These are phyloP conservation scores for Ilyonectria sp. DNA, from an alignment of 2,329 filamentous ascomycete genomes.

Conservation along the genomic window DNA sequence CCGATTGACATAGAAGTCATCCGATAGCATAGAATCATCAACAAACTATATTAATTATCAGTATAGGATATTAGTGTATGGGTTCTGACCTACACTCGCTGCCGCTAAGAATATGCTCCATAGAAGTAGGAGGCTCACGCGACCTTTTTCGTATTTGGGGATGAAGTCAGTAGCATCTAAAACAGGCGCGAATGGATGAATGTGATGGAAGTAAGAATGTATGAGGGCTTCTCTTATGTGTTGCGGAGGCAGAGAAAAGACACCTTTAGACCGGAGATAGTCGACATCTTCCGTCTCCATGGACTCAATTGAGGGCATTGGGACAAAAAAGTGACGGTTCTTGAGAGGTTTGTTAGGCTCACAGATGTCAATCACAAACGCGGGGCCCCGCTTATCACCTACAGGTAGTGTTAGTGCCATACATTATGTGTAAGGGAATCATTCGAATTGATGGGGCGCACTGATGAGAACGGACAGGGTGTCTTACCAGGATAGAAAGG, in stretches of 20 bases:
- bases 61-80: too few species aligned
- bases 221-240: conserved; percentile 36
- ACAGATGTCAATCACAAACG: conserved; percentile 22
- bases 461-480: not conserved
- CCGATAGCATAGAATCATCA: conserved; percentile 17
- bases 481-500: conserved; percentile 24
- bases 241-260: conserved; percentile 34
- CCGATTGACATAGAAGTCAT: conserved; percentile 13
- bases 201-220: conserved; percentile 44
- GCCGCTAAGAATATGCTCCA: conserved; percentile 52
- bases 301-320: conserved; percentile 24
- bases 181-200: conserved; percentile 45
- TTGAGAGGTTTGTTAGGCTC: conserved; percentile 16
- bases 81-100: conserved; percentile 47
- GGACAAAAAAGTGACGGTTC: conserved; percentile 29
- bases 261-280: conserved; percentile 35
- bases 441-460: too few species aligned
- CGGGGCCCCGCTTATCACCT: conserved; percentile 26
- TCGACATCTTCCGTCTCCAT: conserved; percentile 28
- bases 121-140: conserved; percentile 39
- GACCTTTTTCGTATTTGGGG: conserved; percentile 27
- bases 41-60: conserved; percentile 17
- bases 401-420: not conserved
- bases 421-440: too few species aligned
- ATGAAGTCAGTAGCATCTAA: conserved; percentile 42